Conservation (phyloP, 306 rosid species). For the Cajanus cajan region DNA sequence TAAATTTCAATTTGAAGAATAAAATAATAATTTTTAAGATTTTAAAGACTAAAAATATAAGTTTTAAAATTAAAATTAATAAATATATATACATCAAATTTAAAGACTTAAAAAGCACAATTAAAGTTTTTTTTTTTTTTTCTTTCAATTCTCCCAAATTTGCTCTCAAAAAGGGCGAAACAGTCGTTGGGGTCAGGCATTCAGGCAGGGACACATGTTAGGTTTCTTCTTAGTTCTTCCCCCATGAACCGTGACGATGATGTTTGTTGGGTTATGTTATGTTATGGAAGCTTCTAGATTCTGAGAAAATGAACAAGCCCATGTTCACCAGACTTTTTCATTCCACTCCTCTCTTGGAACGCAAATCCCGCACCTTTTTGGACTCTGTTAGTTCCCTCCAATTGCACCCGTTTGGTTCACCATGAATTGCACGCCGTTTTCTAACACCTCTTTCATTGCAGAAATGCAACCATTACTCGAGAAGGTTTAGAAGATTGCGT, state of each 20-base stretch:
- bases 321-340: slow-evolving; percentile 53
- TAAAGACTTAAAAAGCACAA: too few relatives aligned
- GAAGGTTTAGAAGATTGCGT: slow-evolving; percentile 39
- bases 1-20: too few relatives aligned
- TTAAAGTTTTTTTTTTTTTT: too few relatives aligned
- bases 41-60: too few relatives aligned
- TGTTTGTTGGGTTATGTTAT: background rate
- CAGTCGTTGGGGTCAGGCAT: too few relatives aligned
- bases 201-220: too few relatives aligned
- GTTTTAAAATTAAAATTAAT: too few relatives aligned
- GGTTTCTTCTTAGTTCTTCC: too few relatives aligned
- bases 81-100: too few relatives aligned
- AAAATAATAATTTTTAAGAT: too few relatives aligned
- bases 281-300: background rate
- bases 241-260: background rate
- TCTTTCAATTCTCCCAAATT: too few relatives aligned
- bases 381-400: slow-evolving; percentile 48
- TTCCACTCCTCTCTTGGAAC: slow-evolving; percentile 68
- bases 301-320: slow-evolving; percentile 45
- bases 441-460: slow-evolving; percentile 38
- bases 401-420: background rate
- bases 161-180: too few relatives aligned
- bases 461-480: slow-evolving; percentile 52
- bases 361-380: slow-evolving; percentile 59
- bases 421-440: background rate